phyloP scores from a whole-genome alignment of 495 filamentous ascomycete species.

The Annulohypoxylon moriforme region DNA sequence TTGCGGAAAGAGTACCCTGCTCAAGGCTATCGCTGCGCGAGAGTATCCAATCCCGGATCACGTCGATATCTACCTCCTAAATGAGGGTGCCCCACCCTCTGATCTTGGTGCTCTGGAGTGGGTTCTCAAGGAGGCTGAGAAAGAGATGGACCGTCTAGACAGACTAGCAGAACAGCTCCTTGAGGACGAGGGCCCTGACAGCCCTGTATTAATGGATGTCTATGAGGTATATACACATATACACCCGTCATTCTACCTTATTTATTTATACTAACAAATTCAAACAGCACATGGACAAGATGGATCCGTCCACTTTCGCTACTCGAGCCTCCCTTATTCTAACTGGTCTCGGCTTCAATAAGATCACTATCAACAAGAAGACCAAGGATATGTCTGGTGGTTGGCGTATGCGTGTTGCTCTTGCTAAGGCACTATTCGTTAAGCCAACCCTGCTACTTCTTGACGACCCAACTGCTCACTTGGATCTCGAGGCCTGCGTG shows the following conservation, averaged over 20 bases:
- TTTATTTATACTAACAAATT: slow-evolving; percentile 30
- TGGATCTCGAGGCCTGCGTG: slow-evolving; percentile 99
- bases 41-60: slow-evolving; percentile 97
- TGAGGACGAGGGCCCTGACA: slow-evolving; percentile 91
- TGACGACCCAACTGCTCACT: slow-evolving; percentile 98
- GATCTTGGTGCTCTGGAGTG: slow-evolving; percentile 94
- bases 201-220: slow-evolving; percentile 88
- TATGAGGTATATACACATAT: slow-evolving; percentile 83
- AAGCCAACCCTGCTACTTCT: slow-evolving; percentile 95
- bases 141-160: slow-evolving; percentile 90
- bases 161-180: slow-evolving; percentile 88
- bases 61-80: slow-evolving; percentile 97
- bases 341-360: slow-evolving; percentile 99
- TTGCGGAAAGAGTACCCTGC: slow-evolving; percentile 95
- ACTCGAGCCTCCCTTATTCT: slow-evolving; percentile 96
- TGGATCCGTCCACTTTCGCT: slow-evolving; percentile 99
- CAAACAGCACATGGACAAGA: slow-evolving; percentile 92
- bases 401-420: slow-evolving; percentile 99
- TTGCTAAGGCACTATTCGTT: slow-evolving; percentile 98
- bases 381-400: slow-evolving; percentile 99
- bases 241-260: neutral
- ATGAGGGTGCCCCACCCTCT: slow-evolving; percentile 93
- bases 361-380: slow-evolving; percentile 95
- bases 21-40: slow-evolving; percentile 92
- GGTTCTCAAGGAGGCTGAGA: slow-evolving; percentile 96